These are phyloP conservation scores for Sindora glabra DNA, from an alignment of 306 rosid genomes.

Conservation along the genomic window DNA sequence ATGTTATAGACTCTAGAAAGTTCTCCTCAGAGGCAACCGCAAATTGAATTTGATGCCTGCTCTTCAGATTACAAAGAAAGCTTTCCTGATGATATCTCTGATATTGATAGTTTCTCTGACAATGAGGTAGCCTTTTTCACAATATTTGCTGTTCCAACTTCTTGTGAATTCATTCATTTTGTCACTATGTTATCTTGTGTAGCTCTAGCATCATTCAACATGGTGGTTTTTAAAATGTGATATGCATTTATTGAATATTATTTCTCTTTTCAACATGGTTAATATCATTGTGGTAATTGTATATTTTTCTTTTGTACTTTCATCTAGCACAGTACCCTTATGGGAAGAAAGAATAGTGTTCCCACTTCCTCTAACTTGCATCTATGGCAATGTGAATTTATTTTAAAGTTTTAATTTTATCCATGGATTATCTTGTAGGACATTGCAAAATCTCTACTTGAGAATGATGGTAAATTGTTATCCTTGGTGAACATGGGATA, in stretches of 20 bases:
- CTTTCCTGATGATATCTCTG: conserved; percentile 54
- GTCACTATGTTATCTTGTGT: conserved; percentile 1
- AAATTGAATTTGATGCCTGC: conserved; percentile 38
- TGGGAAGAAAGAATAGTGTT: too few relatives aligned
- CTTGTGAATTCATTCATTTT: conserved; percentile 2
- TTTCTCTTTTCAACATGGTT: background rate
- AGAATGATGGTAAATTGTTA: conserved; percentile 21
- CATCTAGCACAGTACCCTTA: too few relatives aligned
- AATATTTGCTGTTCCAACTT: background rate
- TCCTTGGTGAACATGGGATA: conserved; percentile 71
- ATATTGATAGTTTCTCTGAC: conserved; percentile 46
- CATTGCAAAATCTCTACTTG: conserved; percentile 28
- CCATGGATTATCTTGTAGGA: conserved; percentile 42
- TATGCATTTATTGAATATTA: background rate
- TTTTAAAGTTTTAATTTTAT: background rate
- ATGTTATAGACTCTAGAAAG: conserved; percentile 53
- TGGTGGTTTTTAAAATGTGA: conserved; percentile 8
- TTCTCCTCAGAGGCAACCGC: conserved; percentile 42
- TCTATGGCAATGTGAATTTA: background rate
- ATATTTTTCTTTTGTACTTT: too few relatives aligned
- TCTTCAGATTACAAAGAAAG: conserved; percentile 51
- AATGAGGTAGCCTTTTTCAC: conserved; percentile 38
- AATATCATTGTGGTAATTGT: too few relatives aligned
- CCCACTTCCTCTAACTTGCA: background rate
- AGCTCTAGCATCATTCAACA: background rate